Evolutionary conservation across 768 basidiomycete species (phyloP), one percentile per base, ranked within the genome.

Genomic region (Suillus weaverae): DNA sequence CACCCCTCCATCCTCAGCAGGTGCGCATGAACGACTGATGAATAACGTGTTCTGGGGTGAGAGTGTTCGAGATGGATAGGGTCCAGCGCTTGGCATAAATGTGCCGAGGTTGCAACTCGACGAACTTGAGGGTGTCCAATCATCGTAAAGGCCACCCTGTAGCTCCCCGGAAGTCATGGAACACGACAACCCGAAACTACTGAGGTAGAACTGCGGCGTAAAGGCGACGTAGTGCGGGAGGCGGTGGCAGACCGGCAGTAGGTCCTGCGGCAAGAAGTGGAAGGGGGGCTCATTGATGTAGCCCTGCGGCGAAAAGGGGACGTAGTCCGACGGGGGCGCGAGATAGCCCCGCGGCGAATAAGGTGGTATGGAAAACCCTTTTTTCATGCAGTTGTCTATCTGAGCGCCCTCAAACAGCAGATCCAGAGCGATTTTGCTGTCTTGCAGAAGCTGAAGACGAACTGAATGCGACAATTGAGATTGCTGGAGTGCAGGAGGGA

Each of bases 381-480:
- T 22, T 13, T 7, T 9, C n/a, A n/a, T 22, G 13, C 10, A 36
- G 35, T 9, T 16, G 5, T 36, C 22, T 38, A 71, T 61, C 20
- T 75, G 65, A 48, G 39, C 32, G 36, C 43, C 33, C 41, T 67
- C 63, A 36, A 68, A 62, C 60, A 77, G 66, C 44, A 77, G 20
- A 13, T 59, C 39, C 22, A 75, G 76, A 26, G 77, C 74, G 56
- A 76, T 76, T 60, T 73, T 70, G 41, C 69, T 60, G 18, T 64
- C 60, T 18, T 62, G 22, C 4, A 18, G 64, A 26, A 2, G 62
- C 22, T 32, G 11, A 0, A n/a, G 35, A 53, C 9, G 26, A 50
- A 66, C 22, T 35, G 71, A 65, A 0, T 67, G 69, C 1, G 22
- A 51, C 0, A 77, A 39, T 7, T 66, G 69, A 10, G 73, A 32